Base-by-base conservation (phyloP, 345 rosid genomes). In the Citrus sp. region DNA sequence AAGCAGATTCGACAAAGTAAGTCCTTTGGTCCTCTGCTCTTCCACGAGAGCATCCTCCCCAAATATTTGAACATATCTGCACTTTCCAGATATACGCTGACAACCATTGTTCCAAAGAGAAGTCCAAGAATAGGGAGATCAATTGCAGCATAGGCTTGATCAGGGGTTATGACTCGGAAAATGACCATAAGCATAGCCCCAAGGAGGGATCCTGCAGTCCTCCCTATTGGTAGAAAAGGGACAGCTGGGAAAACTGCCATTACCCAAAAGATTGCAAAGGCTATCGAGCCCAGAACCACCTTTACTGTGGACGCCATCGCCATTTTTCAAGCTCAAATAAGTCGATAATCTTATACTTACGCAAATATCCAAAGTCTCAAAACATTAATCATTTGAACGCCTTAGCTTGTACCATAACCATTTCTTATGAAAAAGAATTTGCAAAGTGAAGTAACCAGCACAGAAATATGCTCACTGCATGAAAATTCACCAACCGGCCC, bases 101-200 rank as follows among this genome's bases (percentile, higher is more conserved):
- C 95, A 55, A 95, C 95, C 95, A 95, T 93, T 0, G 97, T 95
- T 16, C 98, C 98, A 40, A 93, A 95, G 40, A 95, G 90, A 76
- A 93, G 97, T 9, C 98, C 95, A 27, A 95, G 91, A 46, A 95
- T 91, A 0, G 94, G 89, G 59, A 95, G 94, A 77, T 95, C 95
- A 63, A 95, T 89, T 10, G 98, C 90, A 5, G 88, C 90, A 67
- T 92, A 91, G 28, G 98, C 98, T 74, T 95, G 89, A 49, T 92
- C 92, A 0, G 95, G 97, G 35, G 89, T 82, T 38, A 92, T 79
- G 59, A 93, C 93, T 58, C 63, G 86, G 82, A 93, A 93, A 56
- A 93, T 64, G 76, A 95, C 95, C 98, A 93, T 95, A 18, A 95
- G 92, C 91, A 91, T 88, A 19, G 92, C 98, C 16, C 97, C 97